Evolutionary conservation across 495 filamentous ascomycete species (phyloP).

Genomic region (Penicillium longicatenatum): DNA sequence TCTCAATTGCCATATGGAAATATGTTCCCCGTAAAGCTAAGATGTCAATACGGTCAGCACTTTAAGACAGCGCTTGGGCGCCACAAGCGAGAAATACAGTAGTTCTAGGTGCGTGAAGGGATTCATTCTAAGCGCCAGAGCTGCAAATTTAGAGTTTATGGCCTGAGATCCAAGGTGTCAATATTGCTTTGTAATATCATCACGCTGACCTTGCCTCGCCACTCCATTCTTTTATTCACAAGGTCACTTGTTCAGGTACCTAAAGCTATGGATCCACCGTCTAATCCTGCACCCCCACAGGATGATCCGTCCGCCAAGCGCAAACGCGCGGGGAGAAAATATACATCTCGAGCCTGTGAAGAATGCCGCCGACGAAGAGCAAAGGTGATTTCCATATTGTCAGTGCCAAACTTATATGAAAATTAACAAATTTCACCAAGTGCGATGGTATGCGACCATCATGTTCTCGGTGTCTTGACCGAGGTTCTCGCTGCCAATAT

Average conservation of each 20-base stretch:
- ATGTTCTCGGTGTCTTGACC: slow-evolving; percentile 31
- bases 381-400: slow-evolving; percentile 19
- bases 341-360: slow-evolving; percentile 33
- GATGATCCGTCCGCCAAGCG: slow-evolving; percentile 10
- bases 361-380: slow-evolving; percentile 34
- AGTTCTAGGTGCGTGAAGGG: too few relatives aligned
- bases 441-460: slow-evolving; percentile 30
- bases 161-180: slow-evolving; percentile 11
- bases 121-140: too few relatives aligned
- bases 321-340: slow-evolving; percentile 26
- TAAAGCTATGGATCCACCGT: neutral
- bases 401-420: neutral
- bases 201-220: neutral
- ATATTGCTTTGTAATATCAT: slow-evolving; percentile 22
- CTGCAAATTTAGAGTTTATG: neutral
- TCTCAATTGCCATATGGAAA: too few relatives aligned
- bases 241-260: neutral
- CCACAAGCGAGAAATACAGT: too few relatives aligned
- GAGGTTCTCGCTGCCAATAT: slow-evolving; percentile 27
- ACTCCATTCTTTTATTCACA: neutral
- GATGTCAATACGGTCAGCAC: too few relatives aligned
- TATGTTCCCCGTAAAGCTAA: too few relatives aligned
- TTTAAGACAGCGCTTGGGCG: too few relatives aligned
- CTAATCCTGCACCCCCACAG: neutral
- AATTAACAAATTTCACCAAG: slow-evolving; percentile 5